A percentile compares a stretch with the other conserved stretches of the same genome.
Evolutionary conservation across 1,139 yeast species (phyloP).

Genomic region (Hansenula anomala): DNA sequence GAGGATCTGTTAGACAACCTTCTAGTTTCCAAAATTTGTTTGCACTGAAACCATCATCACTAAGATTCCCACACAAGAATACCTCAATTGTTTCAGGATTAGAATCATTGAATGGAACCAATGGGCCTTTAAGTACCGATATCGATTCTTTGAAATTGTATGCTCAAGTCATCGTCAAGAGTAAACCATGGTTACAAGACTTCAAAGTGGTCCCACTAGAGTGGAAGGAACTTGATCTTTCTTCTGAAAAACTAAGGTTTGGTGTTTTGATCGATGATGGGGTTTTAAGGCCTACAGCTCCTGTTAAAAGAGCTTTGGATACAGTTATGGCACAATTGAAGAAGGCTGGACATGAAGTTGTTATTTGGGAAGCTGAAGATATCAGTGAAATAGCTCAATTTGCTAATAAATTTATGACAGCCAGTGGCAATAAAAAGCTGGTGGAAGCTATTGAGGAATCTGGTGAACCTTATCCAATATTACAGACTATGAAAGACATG

Average conservation of each 20-base stretch:
- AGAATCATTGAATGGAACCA: slow-evolving; percentile 48
- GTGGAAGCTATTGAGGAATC: slow-evolving; percentile 42
- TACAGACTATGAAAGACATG: slow-evolving; percentile 28
- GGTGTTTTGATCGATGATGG: slow-evolving; percentile 40
- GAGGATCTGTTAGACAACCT: slow-evolving; percentile 60
- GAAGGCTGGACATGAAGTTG: slow-evolving; percentile 36
- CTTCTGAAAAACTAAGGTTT: slow-evolving; percentile 30
- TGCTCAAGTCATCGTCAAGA: slow-evolving; percentile 45
- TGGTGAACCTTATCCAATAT: slow-evolving; percentile 59
- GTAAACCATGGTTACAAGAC: slow-evolving; percentile 53
- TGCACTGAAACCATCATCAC: slow-evolving; percentile 48
- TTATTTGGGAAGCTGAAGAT: slow-evolving; percentile 38
- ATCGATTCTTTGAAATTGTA: slow-evolving; percentile 60
- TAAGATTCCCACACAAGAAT: slow-evolving; percentile 45
- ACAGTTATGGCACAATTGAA: slow-evolving; percentile 30
- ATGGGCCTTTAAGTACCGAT: slow-evolving; percentile 56
- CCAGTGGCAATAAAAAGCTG: slow-evolving; percentile 57
- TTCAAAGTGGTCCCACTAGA: slow-evolving; percentile 41
- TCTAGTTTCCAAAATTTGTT: slow-evolving; percentile 48
- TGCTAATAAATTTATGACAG: slow-evolving; percentile 26
- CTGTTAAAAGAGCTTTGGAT: slow-evolving; percentile 41
- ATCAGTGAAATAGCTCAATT: slow-evolving; percentile 26
- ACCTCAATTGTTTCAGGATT: slow-evolving; percentile 56
- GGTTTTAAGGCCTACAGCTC: slow-evolving; percentile 46
- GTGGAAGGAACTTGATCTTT: slow-evolving; percentile 50